Evolutionary conservation across 169 alveolate species (phyloP).

Genomic region (Hepatocystis sp.): DNA sequence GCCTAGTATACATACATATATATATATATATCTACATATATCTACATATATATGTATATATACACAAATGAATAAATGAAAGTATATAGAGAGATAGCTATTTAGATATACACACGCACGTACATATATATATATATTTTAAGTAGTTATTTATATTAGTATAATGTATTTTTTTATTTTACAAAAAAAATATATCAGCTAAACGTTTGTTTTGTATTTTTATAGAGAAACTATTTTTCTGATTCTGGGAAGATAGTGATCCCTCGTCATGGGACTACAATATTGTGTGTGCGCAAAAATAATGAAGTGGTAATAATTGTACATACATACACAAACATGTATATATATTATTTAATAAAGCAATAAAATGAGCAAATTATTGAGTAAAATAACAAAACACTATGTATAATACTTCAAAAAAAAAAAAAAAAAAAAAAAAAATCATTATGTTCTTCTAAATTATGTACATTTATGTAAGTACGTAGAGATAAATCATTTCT

Average conservation of each 20-base stretch:
- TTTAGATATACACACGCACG: no score
- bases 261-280: conserved; percentile 85
- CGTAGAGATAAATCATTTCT: background rate
- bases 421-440: no score
- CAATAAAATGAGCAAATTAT: background rate
- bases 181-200: no score
- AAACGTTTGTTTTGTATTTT: conserved; percentile 8
- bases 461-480: background rate
- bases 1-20: conserved; percentile 7
- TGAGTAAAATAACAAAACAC: no score
- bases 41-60: background rate
- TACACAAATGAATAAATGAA: no score
- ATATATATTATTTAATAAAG: no score
- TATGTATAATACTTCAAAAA: background rate
- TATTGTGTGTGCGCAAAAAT: conserved; percentile 81
- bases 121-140: no score
- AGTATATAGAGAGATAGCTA: no score
- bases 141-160: no score
- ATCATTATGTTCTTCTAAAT: background rate
- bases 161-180: no score
- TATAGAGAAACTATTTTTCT: conserved; percentile 73
- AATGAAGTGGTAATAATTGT: conserved; percentile 77
- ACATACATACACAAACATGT: background rate
- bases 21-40: no score
- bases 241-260: conserved; percentile 36